Conservation (phyloP, 495 filamentous ascomycete genomes). For the Glutinoglossum americanum region DNA sequence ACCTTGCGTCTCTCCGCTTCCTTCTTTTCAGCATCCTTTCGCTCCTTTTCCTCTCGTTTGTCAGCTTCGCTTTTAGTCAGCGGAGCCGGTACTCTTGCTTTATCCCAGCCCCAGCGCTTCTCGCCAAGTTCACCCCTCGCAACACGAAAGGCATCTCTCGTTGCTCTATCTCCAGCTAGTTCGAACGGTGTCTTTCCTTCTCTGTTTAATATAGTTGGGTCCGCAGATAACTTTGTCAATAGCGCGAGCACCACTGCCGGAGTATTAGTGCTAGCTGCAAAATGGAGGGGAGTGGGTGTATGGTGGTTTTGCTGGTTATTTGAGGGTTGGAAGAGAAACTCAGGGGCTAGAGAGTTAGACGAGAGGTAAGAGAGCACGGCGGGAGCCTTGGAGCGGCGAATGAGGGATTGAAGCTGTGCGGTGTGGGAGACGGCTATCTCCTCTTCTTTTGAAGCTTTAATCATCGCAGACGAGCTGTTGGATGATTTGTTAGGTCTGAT, state of each 20-base stretch:
- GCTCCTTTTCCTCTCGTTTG: slow-evolving; percentile 37
- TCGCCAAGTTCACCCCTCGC: slow-evolving; percentile 68
- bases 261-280: slow-evolving; percentile 59
- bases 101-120: slow-evolving; percentile 55
- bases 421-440: slow-evolving; percentile 63
- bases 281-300: slow-evolving; percentile 66
- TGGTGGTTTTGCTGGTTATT: slow-evolving; percentile 53
- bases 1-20: slow-evolving; percentile 32
- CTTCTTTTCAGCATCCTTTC: slow-evolving; percentile 29
- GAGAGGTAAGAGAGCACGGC: slow-evolving; percentile 67
- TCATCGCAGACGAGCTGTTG: slow-evolving; percentile 12
- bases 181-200: slow-evolving; percentile 65
- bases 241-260: slow-evolving; percentile 53
- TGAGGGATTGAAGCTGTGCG: slow-evolving; percentile 64
- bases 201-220: slow-evolving; percentile 45
- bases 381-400: slow-evolving; percentile 76
- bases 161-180: slow-evolving; percentile 64
- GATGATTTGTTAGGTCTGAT: slow-evolving; percentile 8
- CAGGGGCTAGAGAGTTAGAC: slow-evolving; percentile 40
- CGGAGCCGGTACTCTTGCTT: slow-evolving; percentile 43
- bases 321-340: slow-evolving; percentile 53
- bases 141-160: slow-evolving; percentile 79
- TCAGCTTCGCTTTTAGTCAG: slow-evolving; percentile 49
- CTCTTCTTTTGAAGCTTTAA: slow-evolving; percentile 52
- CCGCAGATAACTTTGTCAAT: slow-evolving; percentile 48